Percentiles rank a stretch among this genome's conserved stretches.
Evolutionary conservation across 176 grass and related monocot genomes (phyloP).

Genomic region (Paspalum vaginatum): DNA sequence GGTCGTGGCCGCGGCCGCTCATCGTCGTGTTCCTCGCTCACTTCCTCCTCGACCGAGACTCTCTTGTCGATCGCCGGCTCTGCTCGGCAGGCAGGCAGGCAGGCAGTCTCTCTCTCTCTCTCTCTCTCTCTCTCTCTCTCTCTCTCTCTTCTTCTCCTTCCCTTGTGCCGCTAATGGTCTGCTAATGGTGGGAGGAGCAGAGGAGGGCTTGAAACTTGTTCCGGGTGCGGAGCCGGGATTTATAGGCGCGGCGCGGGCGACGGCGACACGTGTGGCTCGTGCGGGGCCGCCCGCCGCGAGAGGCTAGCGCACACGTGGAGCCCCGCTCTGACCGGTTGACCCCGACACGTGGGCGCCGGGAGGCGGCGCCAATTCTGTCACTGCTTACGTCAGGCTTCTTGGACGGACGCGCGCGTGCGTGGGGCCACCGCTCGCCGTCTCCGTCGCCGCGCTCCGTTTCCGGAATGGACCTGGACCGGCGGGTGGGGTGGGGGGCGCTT

Average conservation of each 20-base stretch:
- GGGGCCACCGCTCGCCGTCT: slow-evolving; percentile 5
- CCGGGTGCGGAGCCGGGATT: slow-evolving; percentile 52
- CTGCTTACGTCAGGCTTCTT: slow-evolving; percentile 71
- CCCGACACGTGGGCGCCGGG: slow-evolving; percentile 44
- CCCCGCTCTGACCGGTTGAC: slow-evolving; percentile 41
- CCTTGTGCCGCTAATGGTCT: too few species aligned
- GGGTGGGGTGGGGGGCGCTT: too few species aligned
- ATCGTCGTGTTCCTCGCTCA: slow-evolving; percentile 23
- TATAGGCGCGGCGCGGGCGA: slow-evolving; percentile 42
- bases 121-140: background rate
- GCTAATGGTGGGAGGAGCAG: slow-evolving; percentile 20
- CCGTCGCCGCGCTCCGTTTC: too few species aligned
- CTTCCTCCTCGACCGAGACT: too few species aligned
- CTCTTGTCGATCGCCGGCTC: too few species aligned
- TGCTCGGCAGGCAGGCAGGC: too few species aligned
- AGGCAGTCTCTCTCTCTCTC: too few species aligned
- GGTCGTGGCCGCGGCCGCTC: slow-evolving; percentile 41
- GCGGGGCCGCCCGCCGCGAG: background rate
- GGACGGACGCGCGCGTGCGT: slow-evolving; percentile 38
- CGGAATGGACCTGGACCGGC: too few species aligned
- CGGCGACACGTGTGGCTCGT: slow-evolving; percentile 52
- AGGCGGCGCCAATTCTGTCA: slow-evolving; percentile 71
- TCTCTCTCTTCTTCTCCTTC: too few species aligned
- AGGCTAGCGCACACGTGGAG: slow-evolving; percentile 48
- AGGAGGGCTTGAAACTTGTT: slow-evolving; percentile 72